Conservation (phyloP, 495 filamentous ascomycete genomes). For the Rusavskia elegans region DNA sequence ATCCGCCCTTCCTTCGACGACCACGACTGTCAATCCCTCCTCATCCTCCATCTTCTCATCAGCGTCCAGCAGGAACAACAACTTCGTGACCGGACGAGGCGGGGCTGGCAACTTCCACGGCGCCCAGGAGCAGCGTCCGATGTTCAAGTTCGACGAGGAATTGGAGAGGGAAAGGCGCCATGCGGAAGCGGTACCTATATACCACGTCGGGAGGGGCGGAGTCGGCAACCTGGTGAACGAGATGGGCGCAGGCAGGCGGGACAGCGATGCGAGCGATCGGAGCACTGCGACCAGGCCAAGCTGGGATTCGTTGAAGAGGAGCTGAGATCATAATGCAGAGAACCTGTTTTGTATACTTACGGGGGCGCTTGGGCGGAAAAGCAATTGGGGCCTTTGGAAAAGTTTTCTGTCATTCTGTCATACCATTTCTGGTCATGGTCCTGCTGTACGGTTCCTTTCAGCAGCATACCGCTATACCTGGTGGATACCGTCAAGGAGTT, state of each 20-base stretch:
- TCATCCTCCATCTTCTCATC: constrained; percentile 41
- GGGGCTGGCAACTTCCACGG: constrained; percentile 79
- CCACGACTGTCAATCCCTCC: constrained; percentile 24
- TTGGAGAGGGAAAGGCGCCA: constrained; percentile 50
- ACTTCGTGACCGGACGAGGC: constrained; percentile 69
- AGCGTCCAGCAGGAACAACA: constrained; percentile 23
- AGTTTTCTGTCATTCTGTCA: background rate
- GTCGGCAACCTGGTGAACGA: constrained; percentile 59
- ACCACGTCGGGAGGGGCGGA: constrained; percentile 78
- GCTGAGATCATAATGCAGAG: background rate
- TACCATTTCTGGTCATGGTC: no score
- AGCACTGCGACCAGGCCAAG: background rate
- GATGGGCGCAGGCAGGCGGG: background rate
- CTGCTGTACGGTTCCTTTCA: no score
- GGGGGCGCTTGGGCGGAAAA: background rate
- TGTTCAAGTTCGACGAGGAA: constrained; percentile 89
- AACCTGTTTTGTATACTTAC: background rate
- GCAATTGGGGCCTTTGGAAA: background rate
- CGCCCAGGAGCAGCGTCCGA: constrained; percentile 44
- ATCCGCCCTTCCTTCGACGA: constrained; percentile 35
- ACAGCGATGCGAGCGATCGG: background rate
- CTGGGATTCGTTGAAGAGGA: background rate
- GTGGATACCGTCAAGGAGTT: no score
- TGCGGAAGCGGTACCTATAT: constrained; percentile 41
- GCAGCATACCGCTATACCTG: no score